Percentiles rank a stretch among this genome's conserved stretches.
These are phyloP conservation scores for Fusarium keratoplasticum DNA, from an alignment of 2,329 filamentous ascomycete genomes.

Conservation along the genomic window DNA sequence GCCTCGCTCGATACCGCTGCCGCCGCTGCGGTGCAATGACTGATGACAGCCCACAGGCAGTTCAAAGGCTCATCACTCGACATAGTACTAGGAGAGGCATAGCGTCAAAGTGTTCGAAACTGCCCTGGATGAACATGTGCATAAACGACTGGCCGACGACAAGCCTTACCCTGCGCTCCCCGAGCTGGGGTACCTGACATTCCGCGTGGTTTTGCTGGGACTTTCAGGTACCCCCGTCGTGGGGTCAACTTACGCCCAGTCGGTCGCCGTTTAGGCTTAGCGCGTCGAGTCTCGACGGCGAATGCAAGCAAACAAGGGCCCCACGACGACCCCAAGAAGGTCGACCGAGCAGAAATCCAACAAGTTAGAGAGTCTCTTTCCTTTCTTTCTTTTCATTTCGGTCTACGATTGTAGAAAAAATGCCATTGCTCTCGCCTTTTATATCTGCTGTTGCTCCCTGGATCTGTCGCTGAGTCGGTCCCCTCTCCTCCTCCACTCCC, in stretches of 20 bases:
- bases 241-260: constrained; percentile 18
- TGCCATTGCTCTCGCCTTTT: constrained; percentile 5
- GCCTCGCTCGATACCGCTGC: constrained; percentile 28
- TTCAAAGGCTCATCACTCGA: constrained; percentile 16
- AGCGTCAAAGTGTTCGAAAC: constrained; percentile 1
- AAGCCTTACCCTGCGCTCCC: constrained; percentile 18
- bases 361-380: constrained; percentile 16
- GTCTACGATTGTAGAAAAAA: constrained; percentile 4
- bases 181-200: constrained; percentile 11
- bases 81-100: constrained; percentile 29
- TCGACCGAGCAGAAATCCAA: constrained; percentile 38
- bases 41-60: constrained; percentile 1
- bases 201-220: no score
- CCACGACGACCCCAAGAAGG: constrained; percentile 38
- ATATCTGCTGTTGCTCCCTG: constrained; percentile 18
- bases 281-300: constrained; percentile 14
- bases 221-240: constrained; percentile 5
- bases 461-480: constrained; percentile 4
- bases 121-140: constrained; percentile 37
- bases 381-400: neutral
- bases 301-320: constrained; percentile 11
- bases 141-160: constrained; percentile 34
- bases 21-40: constrained; percentile 21
- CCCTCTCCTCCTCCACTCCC: neutral
- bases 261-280: constrained; percentile 45